Percentiles rank a stretch among this genome's conserved stretches.
phyloP scores from a whole-genome alignment of 208 protist species.

The Angomonas ambiguus region DNA sequence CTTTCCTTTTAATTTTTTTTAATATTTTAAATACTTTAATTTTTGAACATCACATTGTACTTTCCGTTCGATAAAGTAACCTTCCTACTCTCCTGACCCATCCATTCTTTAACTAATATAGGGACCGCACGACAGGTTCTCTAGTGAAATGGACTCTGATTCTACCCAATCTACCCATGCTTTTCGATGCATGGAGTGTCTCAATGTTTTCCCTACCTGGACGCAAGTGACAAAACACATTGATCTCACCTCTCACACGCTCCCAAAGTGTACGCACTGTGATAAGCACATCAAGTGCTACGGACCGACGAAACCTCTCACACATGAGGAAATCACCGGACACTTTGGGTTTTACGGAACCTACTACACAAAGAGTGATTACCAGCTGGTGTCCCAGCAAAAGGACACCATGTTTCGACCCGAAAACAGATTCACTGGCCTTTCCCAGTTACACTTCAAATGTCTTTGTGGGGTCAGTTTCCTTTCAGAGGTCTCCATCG shows the following conservation, averaged over 20 bases:
- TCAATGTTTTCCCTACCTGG: slow-evolving; percentile 52
- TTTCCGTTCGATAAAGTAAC: no score
- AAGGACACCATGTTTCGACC: slow-evolving; percentile 21
- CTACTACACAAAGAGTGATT: slow-evolving; percentile 61
- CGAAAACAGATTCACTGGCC: slow-evolving; percentile 34
- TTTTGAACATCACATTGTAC: no score
- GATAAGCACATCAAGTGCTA: slow-evolving; percentile 51
- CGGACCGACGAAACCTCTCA: slow-evolving; percentile 35
- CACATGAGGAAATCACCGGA: slow-evolving; percentile 40
- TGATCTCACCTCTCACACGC: slow-evolving; percentile 47
- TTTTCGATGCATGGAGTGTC: slow-evolving; percentile 68
- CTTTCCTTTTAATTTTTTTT: no score
- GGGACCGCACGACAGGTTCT: no score
- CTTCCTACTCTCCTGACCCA: no score
- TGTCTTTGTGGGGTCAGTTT: slow-evolving; percentile 66
- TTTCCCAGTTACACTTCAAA: slow-evolving; percentile 50
- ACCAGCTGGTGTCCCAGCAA: slow-evolving; percentile 29
- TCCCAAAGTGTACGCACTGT: slow-evolving; percentile 51
- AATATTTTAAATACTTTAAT: no score
- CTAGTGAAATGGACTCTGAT: slow-evolving; percentile 3
- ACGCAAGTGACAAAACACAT: slow-evolving; percentile 66
- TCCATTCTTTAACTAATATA: no score
- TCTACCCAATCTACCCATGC: neutral
- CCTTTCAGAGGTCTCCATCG: slow-evolving; percentile 43
- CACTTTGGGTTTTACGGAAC: slow-evolving; percentile 60